phyloP scores from a whole-genome alignment of 2,329 filamentous ascomycete genomes.

The Juglanconis oblonga region DNA sequence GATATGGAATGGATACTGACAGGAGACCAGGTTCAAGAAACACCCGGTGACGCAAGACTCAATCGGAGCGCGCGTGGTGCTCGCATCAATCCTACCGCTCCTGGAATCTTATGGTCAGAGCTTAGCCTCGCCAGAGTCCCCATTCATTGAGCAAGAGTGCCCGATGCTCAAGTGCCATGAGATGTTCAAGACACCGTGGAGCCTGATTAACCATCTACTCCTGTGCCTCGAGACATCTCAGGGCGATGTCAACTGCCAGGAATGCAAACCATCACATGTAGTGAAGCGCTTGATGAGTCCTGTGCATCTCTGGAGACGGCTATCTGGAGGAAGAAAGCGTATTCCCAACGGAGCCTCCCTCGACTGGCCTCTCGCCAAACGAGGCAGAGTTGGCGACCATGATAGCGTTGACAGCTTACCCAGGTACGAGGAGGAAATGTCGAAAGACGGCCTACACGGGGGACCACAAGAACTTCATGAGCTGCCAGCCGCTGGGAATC shows the following conservation, averaged over 20 bases:
- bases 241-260: neutral
- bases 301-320: neutral
- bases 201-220: neutral
- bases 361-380: too few species aligned
- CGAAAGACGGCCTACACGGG: too few species aligned
- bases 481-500: too few species aligned
- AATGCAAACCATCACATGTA: neutral
- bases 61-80: neutral
- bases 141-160: neutral
- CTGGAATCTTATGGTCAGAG: neutral
- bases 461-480: too few species aligned
- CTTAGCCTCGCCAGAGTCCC: neutral
- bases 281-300: neutral
- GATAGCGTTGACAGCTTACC: too few species aligned
- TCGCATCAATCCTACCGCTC: neutral
- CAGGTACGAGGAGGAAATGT: too few species aligned
- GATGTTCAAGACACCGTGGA: neutral
- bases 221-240: neutral
- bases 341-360: too few species aligned
- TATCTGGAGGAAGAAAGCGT: neutral
- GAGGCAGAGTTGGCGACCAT: too few species aligned
- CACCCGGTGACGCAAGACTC: neutral
- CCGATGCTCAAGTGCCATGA: neutral
- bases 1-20: neutral
- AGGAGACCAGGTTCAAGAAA: neutral